phyloP scores from a whole-genome alignment of 805 yeast species.

The Saturnispora sanitii region DNA sequence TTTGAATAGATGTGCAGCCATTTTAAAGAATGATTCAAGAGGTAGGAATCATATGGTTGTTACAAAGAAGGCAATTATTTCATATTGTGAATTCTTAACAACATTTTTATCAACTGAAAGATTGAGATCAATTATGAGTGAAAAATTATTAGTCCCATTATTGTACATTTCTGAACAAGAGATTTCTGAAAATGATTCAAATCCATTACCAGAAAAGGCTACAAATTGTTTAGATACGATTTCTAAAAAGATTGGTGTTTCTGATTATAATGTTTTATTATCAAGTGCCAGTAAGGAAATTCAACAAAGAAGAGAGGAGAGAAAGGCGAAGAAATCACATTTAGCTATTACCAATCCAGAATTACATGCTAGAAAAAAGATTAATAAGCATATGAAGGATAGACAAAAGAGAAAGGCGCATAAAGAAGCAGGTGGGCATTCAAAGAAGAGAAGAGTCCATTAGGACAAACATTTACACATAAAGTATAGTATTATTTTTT shows the following conservation, averaged over 20 bases:
- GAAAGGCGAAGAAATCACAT: conserved; percentile 67
- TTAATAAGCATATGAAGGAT: conserved; percentile 63
- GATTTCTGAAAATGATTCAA: conserved; percentile 31
- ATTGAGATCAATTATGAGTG: conserved; percentile 32
- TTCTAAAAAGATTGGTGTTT: conserved; percentile 59
- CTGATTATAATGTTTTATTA: conserved; percentile 54
- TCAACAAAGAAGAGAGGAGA: conserved; percentile 55
- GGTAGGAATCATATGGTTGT: conserved; percentile 40
- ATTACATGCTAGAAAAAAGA: conserved; percentile 63
- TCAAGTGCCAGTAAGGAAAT: conserved; percentile 56
- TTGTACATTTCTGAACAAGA: conserved; percentile 28
- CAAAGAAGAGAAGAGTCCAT: conserved; percentile 40
- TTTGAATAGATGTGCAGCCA: conserved; percentile 47
- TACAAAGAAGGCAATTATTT: conserved; percentile 62
- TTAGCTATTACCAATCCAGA: conserved; percentile 74
- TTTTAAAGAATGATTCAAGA: conserved; percentile 55
- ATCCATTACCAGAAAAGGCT: conserved; percentile 36
- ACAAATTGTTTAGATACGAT: conserved; percentile 60
- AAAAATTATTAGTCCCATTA: conserved; percentile 22
- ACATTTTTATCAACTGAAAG: conserved; percentile 36
- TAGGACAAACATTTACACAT: not conserved
- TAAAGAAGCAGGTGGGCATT: conserved; percentile 69
- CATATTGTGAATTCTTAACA: conserved; percentile 55
- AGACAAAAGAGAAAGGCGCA: conserved; percentile 70
- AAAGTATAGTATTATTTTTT: not conserved